Evolutionary conservation across 2,329 filamentous ascomycete genomes (phyloP), one percentile per base, ranked within the genome.

Genomic region (Lecanosticta acicola): DNA sequence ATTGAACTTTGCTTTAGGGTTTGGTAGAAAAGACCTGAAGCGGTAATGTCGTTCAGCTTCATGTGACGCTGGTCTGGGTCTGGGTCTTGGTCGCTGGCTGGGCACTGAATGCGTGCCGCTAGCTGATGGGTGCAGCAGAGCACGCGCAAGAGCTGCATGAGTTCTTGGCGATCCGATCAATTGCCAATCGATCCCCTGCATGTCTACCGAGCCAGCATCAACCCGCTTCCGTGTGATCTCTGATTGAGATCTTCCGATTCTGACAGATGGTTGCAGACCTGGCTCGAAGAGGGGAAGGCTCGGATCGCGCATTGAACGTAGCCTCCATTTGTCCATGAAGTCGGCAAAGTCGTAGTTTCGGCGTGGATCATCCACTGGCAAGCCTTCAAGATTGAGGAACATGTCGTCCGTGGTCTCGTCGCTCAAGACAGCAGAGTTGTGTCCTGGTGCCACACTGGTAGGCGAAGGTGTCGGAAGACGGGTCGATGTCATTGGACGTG

Each of bases 1-100:
- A 21, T 73, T 70, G 38, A 76, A 71, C n/a, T 67, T 69, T 3
- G 75, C 71, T 43, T 67, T 71, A 50, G 75, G 70, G 9, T 64
- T 64, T 0, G 72, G 63, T 57, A 53, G 46, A 54, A 63, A 68
- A 44, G 44, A 46, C 7, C 52, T 51, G 43, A 63, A 64, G 11
- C 43, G 54, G 46, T 63, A 65, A 10, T 55, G 49, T 18, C 32
- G 45, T 40, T 59, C 52, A 10, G 40, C 32, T 24, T 51, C 41
- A 29, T 29, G 7, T 29, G 24, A 29, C 5, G n/a, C n/a, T n/a
- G 24, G 24, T 7, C 24, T 29, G 5, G 24, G 11, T 29, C 24
- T 5, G 5, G 24, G 5, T 11, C 24, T 29, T 29, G 24, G 24
- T 29, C 24, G 24, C 5, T 29, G 24, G 5, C 5, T 11, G 11